A percentile compares a stretch with the other conserved stretches of the same genome.
Conservation (phyloP, 2,329 filamentous ascomycete genomes). For the Fusarium sp. region DNA sequence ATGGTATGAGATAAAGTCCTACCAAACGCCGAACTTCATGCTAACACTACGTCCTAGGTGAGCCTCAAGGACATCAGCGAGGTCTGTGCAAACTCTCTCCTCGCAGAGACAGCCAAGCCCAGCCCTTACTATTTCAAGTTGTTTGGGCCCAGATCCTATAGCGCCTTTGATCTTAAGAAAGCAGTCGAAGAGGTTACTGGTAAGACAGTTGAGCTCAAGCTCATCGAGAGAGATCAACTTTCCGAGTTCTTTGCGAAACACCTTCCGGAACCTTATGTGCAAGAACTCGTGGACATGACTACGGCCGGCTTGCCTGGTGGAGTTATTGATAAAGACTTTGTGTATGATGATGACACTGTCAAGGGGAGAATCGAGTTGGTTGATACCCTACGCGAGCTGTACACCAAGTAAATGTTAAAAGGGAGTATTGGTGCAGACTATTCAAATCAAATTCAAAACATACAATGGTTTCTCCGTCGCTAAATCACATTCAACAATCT, state of each 20-base stretch:
- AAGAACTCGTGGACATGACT: constrained; percentile 48
- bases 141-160: constrained; percentile 47
- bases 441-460: background rate
- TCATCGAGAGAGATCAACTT: constrained; percentile 42
- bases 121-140: constrained; percentile 41
- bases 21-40: background rate
- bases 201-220: constrained; percentile 40
- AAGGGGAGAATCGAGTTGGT: constrained; percentile 44
- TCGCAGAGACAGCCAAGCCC: constrained; percentile 20
- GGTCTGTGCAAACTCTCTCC: constrained; percentile 40
- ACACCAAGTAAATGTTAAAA: constrained; percentile 4
- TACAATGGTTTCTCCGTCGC: background rate
- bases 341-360: constrained; percentile 40
- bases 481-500: background rate
- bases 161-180: constrained; percentile 44
- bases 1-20: constrained; percentile 36
- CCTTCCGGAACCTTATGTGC: constrained; percentile 37
- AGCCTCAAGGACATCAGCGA: constrained; percentile 47
- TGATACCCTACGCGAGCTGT: constrained; percentile 35
- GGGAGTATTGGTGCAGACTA: background rate
- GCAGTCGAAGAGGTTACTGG: constrained; percentile 45
- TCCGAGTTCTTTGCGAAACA: constrained; percentile 40
- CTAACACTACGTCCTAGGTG: constrained; percentile 34
- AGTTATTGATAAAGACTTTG: constrained; percentile 39
- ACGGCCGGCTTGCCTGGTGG: constrained; percentile 42